A percentile compares a stretch with the other conserved stretches of the same genome.
These are phyloP conservation scores for Batkoa obscura DNA, from an alignment of 371 early-diverging fungal genomes.

Conservation along the genomic window DNA sequence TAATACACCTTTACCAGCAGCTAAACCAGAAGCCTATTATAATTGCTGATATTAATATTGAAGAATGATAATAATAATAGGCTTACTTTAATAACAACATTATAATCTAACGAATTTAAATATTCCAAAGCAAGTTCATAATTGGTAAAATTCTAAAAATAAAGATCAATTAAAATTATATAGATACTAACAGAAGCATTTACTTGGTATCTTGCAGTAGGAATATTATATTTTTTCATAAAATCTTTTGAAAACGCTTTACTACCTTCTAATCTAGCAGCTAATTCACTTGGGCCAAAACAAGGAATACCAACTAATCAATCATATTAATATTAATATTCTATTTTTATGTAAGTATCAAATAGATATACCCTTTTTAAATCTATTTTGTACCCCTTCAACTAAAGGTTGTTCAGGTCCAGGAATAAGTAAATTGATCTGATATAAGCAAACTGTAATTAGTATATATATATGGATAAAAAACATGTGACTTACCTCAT, in stretches of 20 bases:
- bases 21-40: conserved; percentile 79
- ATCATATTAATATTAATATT: not conserved
- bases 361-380: conserved; percentile 49
- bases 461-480: not conserved
- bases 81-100: conserved; percentile 54
- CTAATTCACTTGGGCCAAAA: conserved; percentile 82
- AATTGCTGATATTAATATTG: not conserved
- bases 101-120: conserved; percentile 30
- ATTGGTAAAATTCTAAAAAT: conserved; percentile 56
- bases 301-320: conserved; percentile 71
- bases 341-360: too few relatives aligned
- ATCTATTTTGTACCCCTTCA: conserved; percentile 65
- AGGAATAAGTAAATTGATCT: conserved; percentile 65
- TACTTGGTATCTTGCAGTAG: conserved; percentile 80
- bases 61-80: conserved; percentile 2
- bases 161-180: not conserved
- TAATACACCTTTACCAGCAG: conserved; percentile 94
- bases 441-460: too few relatives aligned
- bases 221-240: conserved; percentile 87
- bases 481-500: conserved; percentile 43
- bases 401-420: conserved; percentile 97
- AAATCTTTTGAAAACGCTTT: conserved; percentile 96
- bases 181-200: not conserved
- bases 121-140: conserved; percentile 57
- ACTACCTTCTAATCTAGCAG: conserved; percentile 88